Percentiles rank a stretch among this genome's conserved stretches.
These are phyloP conservation scores for Nakazawaea anatomiae DNA, from an alignment of 805 yeast species.

Conservation along the genomic window DNA sequence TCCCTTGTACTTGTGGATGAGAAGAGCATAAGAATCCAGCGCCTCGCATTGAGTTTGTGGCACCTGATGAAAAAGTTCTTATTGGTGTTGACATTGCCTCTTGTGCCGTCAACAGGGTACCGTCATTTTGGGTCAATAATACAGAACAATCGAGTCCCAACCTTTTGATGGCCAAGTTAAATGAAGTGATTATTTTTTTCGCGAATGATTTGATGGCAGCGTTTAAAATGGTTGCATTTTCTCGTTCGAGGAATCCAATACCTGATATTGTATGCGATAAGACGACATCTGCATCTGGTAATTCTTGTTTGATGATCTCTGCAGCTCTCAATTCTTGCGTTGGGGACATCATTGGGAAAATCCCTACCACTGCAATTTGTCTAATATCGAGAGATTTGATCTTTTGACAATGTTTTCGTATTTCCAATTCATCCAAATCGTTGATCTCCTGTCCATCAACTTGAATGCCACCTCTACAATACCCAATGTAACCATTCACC, in stretches of 20 bases:
- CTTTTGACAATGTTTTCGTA: slow-evolving; percentile 23
- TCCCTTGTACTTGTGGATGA: slow-evolving; percentile 15
- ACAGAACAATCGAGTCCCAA: slow-evolving; percentile 33
- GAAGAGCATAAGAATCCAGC: slow-evolving; percentile 35
- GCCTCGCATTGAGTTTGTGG: slow-evolving; percentile 42
- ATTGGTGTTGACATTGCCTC: slow-evolving; percentile 38
- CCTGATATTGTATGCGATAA: slow-evolving; percentile 36
- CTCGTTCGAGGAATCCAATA: slow-evolving; percentile 39
- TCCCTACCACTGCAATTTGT: slow-evolving; percentile 34
- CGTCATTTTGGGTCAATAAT: slow-evolving; percentile 40
- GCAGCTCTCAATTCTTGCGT: slow-evolving; percentile 32
- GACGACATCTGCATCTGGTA: slow-evolving; percentile 30
- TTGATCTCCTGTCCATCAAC: slow-evolving; percentile 36
- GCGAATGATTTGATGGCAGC: slow-evolving; percentile 40
- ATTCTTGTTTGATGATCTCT: slow-evolving; percentile 24
- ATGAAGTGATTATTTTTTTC: slow-evolving; percentile 31
- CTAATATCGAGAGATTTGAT: slow-evolving; percentile 27
- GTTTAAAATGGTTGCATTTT: slow-evolving; percentile 40
- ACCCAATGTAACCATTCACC: slow-evolving; percentile 30
- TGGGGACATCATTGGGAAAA: slow-evolving; percentile 32
- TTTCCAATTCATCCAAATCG: slow-evolving; percentile 24
- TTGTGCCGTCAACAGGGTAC: slow-evolving; percentile 34
- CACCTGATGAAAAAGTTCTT: slow-evolving; percentile 42
- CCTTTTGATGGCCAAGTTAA: slow-evolving; percentile 28
- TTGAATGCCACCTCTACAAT: slow-evolving; percentile 34